Base-by-base conservation (phyloP, 495 filamentous ascomycete species). In the Aspergillus campestris region DNA sequence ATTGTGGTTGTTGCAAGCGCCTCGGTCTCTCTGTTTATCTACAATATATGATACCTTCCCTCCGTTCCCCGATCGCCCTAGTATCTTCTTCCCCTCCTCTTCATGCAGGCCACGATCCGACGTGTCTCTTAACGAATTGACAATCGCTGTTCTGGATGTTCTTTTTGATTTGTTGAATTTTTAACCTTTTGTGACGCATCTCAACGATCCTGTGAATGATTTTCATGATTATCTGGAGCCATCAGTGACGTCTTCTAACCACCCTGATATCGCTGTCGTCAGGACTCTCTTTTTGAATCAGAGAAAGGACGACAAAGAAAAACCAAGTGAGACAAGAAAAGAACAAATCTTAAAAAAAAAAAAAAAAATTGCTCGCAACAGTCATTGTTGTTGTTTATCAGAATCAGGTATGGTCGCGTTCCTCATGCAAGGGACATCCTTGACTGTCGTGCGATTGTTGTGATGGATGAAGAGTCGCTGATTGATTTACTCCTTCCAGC, bases 171-270 rank as follows among this genome's bases (percentile, higher is more conserved):
- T 31, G n/a, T 42, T 14, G 27, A 4, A 3, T 9, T 9, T 34
- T 34, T 32, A 24, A 24, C 51, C 43, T 34, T 51, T 61, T 58
- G 46, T 61, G 56, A 59, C 53, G 44, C 49, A 48, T 31, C 29
- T 47, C 44, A 12, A 44, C 31, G 57, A 58, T 58, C 56, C 58
- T 39, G 52, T 37, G 46, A 43, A 61, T 62, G 60, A 69, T 64
- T 62, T 52, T 58, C 53, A 67, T 49, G 61, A 59, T 44, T 43
- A 50, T 55, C 42, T 38, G 42, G 15, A 33, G 36, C 47, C 53
- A 31, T 9, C 14, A 45, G 46, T 34, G 11, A 49, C 47, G 34
- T 28, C 13, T 10, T 32, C 28, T 28, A 12, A 29, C 48, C 9
- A 27, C 34, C 24, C 30, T 37, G 14, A 38, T 37, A 31, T 34